Evolutionary conservation across 202 grass and related monocot species (phyloP).

Genomic region (Saccharum hybrid): DNA sequence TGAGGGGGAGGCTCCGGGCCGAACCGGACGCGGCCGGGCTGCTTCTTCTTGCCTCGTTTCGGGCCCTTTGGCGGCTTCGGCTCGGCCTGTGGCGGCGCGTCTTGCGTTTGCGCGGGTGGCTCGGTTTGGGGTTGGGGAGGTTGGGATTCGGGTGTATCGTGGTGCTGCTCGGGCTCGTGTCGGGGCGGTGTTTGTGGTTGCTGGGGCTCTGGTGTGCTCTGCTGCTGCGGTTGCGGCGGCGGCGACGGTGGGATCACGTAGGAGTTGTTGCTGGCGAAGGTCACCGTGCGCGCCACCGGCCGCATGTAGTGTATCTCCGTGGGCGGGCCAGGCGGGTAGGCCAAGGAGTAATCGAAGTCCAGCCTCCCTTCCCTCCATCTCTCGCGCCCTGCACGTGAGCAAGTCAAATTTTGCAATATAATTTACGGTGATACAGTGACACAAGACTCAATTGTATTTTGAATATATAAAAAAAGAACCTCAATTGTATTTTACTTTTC

Average conservation of each 20-base stretch:
- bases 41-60: slow-evolving; percentile 52
- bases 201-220: slow-evolving; percentile 4
- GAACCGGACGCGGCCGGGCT: slow-evolving; percentile 43
- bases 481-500: neutral
- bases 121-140: neutral
- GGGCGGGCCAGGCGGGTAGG: slow-evolving; percentile 45
- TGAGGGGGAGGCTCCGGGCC: slow-evolving; percentile 24
- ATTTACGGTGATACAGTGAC: neutral
- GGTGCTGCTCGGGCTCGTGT: slow-evolving; percentile 30
- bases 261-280: slow-evolving; percentile 57
- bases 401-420: neutral
- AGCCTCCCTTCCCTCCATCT: slow-evolving; percentile 46
- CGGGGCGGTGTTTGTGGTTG: neutral
- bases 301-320: slow-evolving; percentile 45
- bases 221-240: neutral
- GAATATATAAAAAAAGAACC: too few species aligned
- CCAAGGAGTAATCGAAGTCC: slow-evolving; percentile 40
- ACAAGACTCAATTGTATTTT: too few species aligned
- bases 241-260: slow-evolving; percentile 57
- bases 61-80: slow-evolving; percentile 7
- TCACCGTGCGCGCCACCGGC: slow-evolving; percentile 60
- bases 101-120: neutral
- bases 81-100: slow-evolving; percentile 2
- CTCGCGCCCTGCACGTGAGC: slow-evolving; percentile 52
- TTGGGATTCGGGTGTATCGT: neutral